Evolutionary conservation across 371 early-diverging fungal species (phyloP).

Genomic region (Entomophthora muscae): DNA sequence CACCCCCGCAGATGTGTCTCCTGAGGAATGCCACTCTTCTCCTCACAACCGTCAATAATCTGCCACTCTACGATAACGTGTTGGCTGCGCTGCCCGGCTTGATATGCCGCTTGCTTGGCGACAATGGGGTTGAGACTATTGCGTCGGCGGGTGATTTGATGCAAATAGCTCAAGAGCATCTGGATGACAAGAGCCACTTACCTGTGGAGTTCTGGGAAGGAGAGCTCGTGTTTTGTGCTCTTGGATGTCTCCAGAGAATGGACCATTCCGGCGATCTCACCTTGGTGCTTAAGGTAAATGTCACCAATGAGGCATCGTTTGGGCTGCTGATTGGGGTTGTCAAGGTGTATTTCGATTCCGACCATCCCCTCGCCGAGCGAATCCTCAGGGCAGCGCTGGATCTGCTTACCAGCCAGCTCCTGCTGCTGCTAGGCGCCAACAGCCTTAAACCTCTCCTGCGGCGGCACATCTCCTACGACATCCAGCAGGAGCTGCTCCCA

Average conservation of each 20-base stretch:
- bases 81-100: background rate
- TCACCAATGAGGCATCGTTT: background rate
- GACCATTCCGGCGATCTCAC: background rate
- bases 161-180: background rate
- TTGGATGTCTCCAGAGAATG: background rate
- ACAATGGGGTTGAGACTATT: background rate
- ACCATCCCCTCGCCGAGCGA: background rate
- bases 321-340: background rate
- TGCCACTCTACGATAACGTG: background rate
- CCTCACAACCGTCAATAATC: background rate
- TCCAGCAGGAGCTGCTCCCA: background rate
- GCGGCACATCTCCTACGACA: background rate
- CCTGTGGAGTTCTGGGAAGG: background rate
- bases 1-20: background rate
- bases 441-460: background rate
- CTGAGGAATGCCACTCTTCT: background rate
- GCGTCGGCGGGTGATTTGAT: background rate
- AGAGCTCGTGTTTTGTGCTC: background rate
- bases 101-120: background rate
- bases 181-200: background rate
- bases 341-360: background rate
- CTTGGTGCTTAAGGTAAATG: background rate
- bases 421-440: background rate
- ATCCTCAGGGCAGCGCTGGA: background rate
- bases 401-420: background rate